These are phyloP conservation scores for Aspergillaceae sp. DNA, from an alignment of 2,329 filamentous ascomycete genomes.

Conservation along the genomic window DNA sequence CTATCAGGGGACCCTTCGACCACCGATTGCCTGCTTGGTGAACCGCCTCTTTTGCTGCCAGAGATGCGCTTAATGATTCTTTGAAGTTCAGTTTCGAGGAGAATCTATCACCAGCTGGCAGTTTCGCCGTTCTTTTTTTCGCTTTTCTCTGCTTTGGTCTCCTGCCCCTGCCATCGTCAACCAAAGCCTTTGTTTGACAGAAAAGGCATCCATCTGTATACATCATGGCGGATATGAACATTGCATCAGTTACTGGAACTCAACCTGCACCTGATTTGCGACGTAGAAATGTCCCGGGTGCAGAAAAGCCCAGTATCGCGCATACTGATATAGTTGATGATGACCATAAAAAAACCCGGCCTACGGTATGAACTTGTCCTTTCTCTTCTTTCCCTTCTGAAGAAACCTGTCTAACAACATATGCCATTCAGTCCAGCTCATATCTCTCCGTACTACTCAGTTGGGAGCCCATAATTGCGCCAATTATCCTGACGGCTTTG, in stretches of 20 bases:
- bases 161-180: background rate
- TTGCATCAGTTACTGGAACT: constrained; percentile 27
- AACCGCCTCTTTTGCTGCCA: too few relatives aligned
- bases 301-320: constrained; percentile 20
- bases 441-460: constrained; percentile 41
- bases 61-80: too few relatives aligned
- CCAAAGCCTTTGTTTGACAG: background rate
- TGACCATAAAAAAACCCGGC: constrained; percentile 27
- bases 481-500: constrained; percentile 53
- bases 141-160: too few relatives aligned
- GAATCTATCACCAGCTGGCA: too few relatives aligned
- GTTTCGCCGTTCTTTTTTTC: constrained; percentile 5
- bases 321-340: constrained; percentile 15
- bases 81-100: too few relatives aligned
- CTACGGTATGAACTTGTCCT: constrained; percentile 21
- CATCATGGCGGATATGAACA: constrained; percentile 25
- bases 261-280: constrained; percentile 30
- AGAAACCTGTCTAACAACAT: background rate
- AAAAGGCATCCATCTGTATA: background rate
- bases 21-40: too few relatives aligned
- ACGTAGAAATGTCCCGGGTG: constrained; percentile 33
- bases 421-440: constrained; percentile 21
- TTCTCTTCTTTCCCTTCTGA: too few relatives aligned
- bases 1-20: too few relatives aligned
- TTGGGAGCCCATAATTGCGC: constrained; percentile 56